A percentile compares a stretch with the other conserved stretches of the same genome.
Conservation (phyloP, 257 asterid species). For the Handroanthus guayacan region DNA sequence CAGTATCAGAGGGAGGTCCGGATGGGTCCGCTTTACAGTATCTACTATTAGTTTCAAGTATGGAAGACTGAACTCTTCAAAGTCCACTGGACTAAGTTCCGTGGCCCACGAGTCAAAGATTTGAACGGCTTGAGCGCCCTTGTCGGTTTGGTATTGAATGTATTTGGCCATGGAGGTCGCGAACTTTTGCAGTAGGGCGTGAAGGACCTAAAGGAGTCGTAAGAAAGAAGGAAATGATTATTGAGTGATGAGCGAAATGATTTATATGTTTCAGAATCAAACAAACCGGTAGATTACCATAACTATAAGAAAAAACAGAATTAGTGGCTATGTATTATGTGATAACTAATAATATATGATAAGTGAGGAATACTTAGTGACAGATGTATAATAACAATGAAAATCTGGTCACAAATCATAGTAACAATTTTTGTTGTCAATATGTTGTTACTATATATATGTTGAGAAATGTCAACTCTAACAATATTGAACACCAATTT, state of each 20-base stretch:
- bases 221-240: neutral
- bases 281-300: neutral
- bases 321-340: too few relatives aligned
- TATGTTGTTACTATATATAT: too few relatives aligned
- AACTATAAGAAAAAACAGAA: too few relatives aligned
- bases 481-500: too few relatives aligned
- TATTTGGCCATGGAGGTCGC: conserved; percentile 94
- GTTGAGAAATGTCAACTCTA: too few relatives aligned
- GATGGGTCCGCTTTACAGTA: conserved; percentile 81
- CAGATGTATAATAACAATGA: too few relatives aligned
- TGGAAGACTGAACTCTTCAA: conserved; percentile 95
- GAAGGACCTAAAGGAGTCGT: conserved; percentile 65
- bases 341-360: too few relatives aligned
- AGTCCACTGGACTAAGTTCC: conserved; percentile 93
- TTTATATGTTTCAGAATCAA: neutral
- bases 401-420: too few relatives aligned
- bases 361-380: too few relatives aligned
- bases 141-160: conserved; percentile 91
- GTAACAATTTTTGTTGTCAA: too few relatives aligned
- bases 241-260: neutral
- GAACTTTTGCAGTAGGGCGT: conserved; percentile 85
- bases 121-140: conserved; percentile 98
- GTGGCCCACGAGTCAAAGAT: conserved; percentile 99
- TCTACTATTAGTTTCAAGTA: conserved; percentile 85
- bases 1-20: conserved; percentile 77